Evolutionary conservation across 1,284 basidiomycete species (phyloP).

Genomic region (Microbotryum saponariae): DNA sequence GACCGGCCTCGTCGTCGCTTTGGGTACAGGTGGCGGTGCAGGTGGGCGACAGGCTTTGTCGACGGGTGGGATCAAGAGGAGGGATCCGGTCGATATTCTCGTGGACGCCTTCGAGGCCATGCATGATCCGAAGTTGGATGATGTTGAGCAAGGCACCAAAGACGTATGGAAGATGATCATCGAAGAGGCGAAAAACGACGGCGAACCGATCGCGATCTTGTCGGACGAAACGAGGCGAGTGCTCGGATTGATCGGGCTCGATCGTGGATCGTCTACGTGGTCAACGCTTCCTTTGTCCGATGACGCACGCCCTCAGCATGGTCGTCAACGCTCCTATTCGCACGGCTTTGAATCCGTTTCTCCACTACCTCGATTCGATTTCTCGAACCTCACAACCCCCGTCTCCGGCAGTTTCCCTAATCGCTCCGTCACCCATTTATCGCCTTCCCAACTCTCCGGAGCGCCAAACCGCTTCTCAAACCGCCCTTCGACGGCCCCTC

Average conservation of each 20-base stretch:
- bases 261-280: neutral
- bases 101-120: neutral
- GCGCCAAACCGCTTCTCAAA: neutral
- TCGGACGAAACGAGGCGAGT: constrained; percentile 20
- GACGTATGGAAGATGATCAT: constrained; percentile 1
- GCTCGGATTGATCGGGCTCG: constrained; percentile 13
- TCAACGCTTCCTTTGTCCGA: neutral
- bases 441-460: neutral
- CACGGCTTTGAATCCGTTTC: neutral
- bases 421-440: constrained; percentile 9
- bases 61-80: constrained; percentile 2
- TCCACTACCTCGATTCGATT: neutral
- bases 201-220: constrained; percentile 1
- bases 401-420: neutral
- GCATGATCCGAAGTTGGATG: neutral
- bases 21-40: neutral
- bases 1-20: constrained; percentile 4
- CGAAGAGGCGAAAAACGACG: neutral
- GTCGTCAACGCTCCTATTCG: neutral
- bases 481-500: neutral
- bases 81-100: constrained; percentile 6
- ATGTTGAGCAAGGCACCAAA: neutral
- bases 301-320: neutral
- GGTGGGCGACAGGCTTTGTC: neutral
- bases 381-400: neutral